Conservation (phyloP, 1,284 basidiomycete species). For the Inonotus hispidus region DNA sequence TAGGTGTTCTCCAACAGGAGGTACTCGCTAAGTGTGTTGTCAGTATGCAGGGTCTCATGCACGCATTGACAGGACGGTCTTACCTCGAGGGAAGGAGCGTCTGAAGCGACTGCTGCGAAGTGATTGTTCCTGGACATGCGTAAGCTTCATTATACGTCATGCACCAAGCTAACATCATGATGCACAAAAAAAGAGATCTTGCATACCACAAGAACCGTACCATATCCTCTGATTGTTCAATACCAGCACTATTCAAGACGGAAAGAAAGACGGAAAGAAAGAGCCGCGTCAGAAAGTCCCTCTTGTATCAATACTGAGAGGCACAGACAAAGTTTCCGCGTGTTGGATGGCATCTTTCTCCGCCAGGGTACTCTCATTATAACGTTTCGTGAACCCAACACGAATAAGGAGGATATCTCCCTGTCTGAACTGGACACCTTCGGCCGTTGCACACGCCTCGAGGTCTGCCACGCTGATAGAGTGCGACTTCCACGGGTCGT, state of each 20-base stretch:
- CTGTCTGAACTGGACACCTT: conserved; percentile 52
- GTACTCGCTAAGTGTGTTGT: conserved; percentile 44
- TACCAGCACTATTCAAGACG: conserved; percentile 44
- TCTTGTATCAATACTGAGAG: neutral
- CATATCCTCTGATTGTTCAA: conserved; percentile 66
- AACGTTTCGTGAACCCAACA: conserved; percentile 67
- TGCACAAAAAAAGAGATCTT: neutral
- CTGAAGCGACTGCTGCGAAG: conserved; percentile 68
- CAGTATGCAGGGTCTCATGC: neutral
- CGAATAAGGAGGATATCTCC: conserved; percentile 60
- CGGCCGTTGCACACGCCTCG: conserved; percentile 53
- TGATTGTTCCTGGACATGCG: conserved; percentile 58
- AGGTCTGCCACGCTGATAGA: conserved; percentile 52
- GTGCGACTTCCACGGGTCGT: conserved; percentile 62
- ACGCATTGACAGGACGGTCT: neutral
- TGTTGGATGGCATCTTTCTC: conserved; percentile 42
- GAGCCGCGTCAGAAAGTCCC: neutral
- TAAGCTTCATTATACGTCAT: neutral
- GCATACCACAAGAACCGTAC: conserved; percentile 61
- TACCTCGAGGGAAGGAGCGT: conserved; percentile 68
- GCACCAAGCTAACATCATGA: neutral
- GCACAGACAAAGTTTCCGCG: conserved; percentile 49
- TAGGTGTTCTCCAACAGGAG: conserved; percentile 40
- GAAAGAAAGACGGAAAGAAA: neutral
- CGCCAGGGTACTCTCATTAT: conserved; percentile 38